Evolutionary conservation across 192 early-diverging fungal species (phyloP), one percentile per base, ranked within the genome.

Genomic region (Phycomyces nitens): DNA sequence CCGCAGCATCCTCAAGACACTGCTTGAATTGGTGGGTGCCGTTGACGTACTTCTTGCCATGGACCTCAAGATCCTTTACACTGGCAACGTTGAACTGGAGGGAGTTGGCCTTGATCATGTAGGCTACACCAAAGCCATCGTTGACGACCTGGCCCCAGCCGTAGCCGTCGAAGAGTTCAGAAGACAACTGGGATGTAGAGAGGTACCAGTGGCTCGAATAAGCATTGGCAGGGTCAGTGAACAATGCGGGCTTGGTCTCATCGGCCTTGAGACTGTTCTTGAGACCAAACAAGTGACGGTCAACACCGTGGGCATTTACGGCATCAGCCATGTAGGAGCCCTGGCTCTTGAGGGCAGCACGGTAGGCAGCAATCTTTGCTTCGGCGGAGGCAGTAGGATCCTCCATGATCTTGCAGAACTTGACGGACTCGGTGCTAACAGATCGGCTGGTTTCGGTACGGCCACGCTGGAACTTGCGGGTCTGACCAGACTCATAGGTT

Each of bases 401-500:
- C 68, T 89, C 85, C 96, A 97, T 94, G 21, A 92, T 74, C 57
- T 88, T 86, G 56, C 96, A 94, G 86, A 89, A 99, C 1, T 77
- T 82, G 20, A 85, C 83, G 62, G 81, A 85, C 49, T 97, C 95
- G 34, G 68, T 76, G 15, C 81, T 82, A 50, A 93, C 89, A 24
- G 88, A 86, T 47, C 97, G 86, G 73, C 89, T 88, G 7, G 94
- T 94, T 72, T 99, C 97, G 23, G 97, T 99, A 66, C 97, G 89
- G 22, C 97, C 97, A 53, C 86, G 94, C 43, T 84, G 86, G 81
- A 91, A 99, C 79, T 91, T 92, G 69, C 92, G 83, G 26, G 92
- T 96, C 81, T 91, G 89, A 40, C 91, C 94, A 65, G 87, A 87
- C 77, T 99, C 97, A 76, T 99, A 99, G 7, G 95, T 97, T 5